phyloP scores from a whole-genome alignment of 805 yeast species.

The Brettanomyces custersianus region DNA sequence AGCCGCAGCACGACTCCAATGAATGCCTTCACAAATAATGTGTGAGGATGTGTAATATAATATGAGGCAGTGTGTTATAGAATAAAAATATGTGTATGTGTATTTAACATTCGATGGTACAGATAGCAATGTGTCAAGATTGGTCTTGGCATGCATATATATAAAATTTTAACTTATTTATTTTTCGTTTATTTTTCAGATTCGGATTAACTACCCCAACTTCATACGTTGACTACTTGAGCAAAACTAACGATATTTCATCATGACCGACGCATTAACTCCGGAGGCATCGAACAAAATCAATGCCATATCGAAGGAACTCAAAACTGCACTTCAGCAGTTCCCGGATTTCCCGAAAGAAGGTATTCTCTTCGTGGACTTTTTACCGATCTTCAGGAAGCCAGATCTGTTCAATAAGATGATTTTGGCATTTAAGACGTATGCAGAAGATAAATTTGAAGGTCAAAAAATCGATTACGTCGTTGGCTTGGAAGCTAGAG shows the following conservation, averaged over 20 bases:
- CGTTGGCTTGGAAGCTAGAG: conserved; percentile 94
- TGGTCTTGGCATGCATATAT: too few relatives aligned
- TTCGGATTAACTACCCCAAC: too few relatives aligned
- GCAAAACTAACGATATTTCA: neutral
- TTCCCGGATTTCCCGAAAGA: conserved; percentile 91
- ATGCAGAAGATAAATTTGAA: conserved; percentile 48
- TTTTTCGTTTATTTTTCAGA: too few relatives aligned
- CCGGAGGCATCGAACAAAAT: conserved; percentile 12
- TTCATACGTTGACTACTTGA: too few relatives aligned
- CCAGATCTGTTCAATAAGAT: conserved; percentile 77
- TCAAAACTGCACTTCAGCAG: conserved; percentile 52
- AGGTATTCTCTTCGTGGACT: conserved; percentile 93
- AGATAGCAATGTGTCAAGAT: too few relatives aligned
- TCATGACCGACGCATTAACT: neutral
- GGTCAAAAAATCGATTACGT: conserved; percentile 65
- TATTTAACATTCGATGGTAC: too few relatives aligned
- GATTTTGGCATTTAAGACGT: conserved; percentile 70
- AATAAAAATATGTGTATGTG: too few relatives aligned
- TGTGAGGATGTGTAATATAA: conserved; percentile 7
- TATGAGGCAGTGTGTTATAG: too few relatives aligned
- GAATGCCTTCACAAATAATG: conserved; percentile 27
- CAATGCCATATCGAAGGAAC: conserved; percentile 30
- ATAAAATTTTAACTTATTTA: too few relatives aligned
- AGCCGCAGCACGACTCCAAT: conserved; percentile 19
- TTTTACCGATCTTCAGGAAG: conserved; percentile 82